These are phyloP conservation scores for Calonectria crousiana DNA, from an alignment of 2,329 filamentous ascomycete genomes.

Conservation along the genomic window DNA sequence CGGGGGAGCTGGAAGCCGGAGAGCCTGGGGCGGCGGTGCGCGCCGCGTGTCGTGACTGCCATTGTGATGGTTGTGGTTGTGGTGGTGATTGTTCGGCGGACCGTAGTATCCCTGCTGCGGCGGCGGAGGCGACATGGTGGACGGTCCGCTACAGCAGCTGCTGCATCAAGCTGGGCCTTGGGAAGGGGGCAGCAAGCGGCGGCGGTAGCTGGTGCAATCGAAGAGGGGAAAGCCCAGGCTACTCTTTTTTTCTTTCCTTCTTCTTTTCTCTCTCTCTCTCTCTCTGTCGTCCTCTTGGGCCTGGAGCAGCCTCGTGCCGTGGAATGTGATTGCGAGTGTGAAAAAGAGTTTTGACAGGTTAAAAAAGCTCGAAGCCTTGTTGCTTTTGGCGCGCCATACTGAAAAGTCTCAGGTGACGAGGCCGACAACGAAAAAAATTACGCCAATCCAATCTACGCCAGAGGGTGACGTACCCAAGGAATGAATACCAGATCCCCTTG, in stretches of 20 bases:
- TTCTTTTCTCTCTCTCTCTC: neutral
- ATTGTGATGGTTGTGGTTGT: neutral
- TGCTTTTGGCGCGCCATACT: slow-evolving; percentile 1
- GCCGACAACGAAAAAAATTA: neutral
- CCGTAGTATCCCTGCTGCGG: slow-evolving; percentile 2
- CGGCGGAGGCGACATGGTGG: slow-evolving; percentile 5
- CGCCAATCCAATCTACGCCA: slow-evolving; percentile 3
- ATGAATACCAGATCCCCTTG: neutral
- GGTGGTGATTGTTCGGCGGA: neutral
- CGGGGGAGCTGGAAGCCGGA: slow-evolving; percentile 11
- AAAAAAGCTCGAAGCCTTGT: slow-evolving; percentile 6
- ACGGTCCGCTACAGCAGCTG: neutral
- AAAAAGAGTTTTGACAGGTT: neutral
- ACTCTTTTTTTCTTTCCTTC: neutral
- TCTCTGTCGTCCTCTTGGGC: neutral
- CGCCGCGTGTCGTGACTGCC: neutral
- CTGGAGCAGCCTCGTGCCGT: neutral
- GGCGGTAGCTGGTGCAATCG: neutral
- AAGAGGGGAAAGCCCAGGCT: neutral
- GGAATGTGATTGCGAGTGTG: slow-evolving; percentile 11
- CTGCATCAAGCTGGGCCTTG: neutral
- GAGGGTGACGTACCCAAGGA: slow-evolving; percentile 7
- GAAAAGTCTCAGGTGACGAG: slow-evolving; percentile 13
- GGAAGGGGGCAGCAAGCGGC: neutral
- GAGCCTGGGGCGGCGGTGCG: neutral